Percentiles rank a stretch among this genome's conserved stretches.
These are phyloP conservation scores for Closterium sp. DNA, from an alignment of 139 green algal species.

Conservation along the genomic window DNA sequence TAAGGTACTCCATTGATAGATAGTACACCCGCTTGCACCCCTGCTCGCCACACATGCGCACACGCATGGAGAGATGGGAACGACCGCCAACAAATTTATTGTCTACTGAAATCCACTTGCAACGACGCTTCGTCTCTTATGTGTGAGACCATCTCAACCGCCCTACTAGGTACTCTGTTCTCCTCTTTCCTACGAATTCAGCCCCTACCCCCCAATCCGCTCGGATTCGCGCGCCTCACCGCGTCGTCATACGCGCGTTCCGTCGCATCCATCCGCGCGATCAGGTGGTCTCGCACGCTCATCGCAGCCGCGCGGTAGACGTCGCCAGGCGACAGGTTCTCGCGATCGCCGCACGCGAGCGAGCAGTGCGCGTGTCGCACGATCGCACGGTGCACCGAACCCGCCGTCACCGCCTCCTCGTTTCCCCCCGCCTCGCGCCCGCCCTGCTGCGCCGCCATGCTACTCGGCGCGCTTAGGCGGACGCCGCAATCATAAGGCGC, in stretches of 20 bases:
- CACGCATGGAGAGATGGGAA: background rate
- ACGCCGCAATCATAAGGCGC: background rate
- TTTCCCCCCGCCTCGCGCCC: background rate
- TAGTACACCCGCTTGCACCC: conserved; percentile 93
- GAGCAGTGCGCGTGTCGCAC: background rate
- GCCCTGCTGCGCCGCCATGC: background rate
- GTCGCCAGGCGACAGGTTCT: background rate
- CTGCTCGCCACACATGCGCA: background rate
- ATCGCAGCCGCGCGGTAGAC: conserved; percentile 47
- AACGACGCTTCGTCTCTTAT: background rate
- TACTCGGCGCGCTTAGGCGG: background rate
- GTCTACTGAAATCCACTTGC: background rate
- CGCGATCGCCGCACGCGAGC: background rate
- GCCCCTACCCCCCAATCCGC: too few relatives aligned
- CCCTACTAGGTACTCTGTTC: too few relatives aligned
- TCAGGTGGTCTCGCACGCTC: conserved; percentile 43
- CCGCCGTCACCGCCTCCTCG: background rate
- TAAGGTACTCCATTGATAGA: conserved; percentile 93
- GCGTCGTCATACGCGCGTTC: conserved; percentile 1
- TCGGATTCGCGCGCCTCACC: background rate
- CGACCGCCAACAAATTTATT: background rate
- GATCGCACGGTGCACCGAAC: background rate
- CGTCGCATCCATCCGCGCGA: conserved; percentile 51
- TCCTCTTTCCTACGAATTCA: too few relatives aligned
- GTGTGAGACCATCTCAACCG: too few relatives aligned